Base-by-base conservation (phyloP, 441 rosid genomes). In the Syzygium malaccense region DNA sequence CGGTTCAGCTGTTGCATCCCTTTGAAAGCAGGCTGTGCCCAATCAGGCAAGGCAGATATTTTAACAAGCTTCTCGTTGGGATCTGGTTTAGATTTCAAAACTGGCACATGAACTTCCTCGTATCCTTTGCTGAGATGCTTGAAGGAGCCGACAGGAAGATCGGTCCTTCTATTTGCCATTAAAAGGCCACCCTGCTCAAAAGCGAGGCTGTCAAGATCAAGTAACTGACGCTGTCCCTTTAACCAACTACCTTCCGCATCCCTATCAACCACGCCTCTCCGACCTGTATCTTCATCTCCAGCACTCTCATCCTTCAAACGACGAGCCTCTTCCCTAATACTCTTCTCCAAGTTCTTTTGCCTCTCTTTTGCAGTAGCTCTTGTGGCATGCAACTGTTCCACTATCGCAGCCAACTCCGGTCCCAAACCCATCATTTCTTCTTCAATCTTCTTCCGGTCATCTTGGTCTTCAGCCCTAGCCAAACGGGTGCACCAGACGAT, bases 351-450 rank as follows among this genome's bases (percentile, higher is more conserved):
- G 88, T 92, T 97, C 93, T 93, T 96, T 93, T 97, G 97, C 94
- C 98, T 96, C 95, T 96, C 99, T 91, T 95, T 98, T 12, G 99
- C 99, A 71, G 98, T 95, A 60, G 96, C 98, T 93, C 98, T 95
- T 3, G 98, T 97, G 60, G 98, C 97, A 86, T 96, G 98, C 96
- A 98, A 93, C 93, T 97, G 98, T 93, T 96, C 97, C 92, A 97
- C 91, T 87, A 98, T 95, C 49, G 96, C 95, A 64, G 95, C 93
- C 95, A 95, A 90, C 60, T 96, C 96, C 5, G 94, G 94, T 58
- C 98, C 98, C 86, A 93, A 90, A 30, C 90, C 91, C 93, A 90
- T 90, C 99, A 98, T 96, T 91, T 96, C 98, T 90, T 95, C 96
- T 91, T 98, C 98, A 80, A 96, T 98, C 88, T 90, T 93, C 89